phyloP scores from a whole-genome alignment of 1,284 basidiomycete genomes.

The Cryptococcus amylolentus region DNA sequence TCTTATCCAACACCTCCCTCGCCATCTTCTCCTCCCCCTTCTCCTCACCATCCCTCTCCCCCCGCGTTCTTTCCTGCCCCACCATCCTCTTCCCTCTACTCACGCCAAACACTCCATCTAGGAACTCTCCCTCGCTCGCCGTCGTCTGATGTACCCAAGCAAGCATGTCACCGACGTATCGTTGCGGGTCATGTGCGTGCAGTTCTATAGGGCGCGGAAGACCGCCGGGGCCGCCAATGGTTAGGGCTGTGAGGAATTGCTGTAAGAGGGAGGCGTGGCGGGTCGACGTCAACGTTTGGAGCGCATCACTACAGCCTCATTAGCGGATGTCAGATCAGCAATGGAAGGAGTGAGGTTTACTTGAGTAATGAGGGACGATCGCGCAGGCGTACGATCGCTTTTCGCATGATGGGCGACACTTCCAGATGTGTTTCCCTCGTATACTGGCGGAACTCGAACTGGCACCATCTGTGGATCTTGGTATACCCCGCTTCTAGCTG shows the following conservation, averaged over 20 bases:
- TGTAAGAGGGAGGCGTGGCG: constrained; percentile 74
- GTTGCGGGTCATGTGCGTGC: constrained; percentile 92
- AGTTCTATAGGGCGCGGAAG: constrained; percentile 91
- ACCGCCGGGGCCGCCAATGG: constrained; percentile 80
- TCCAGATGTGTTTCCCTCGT: constrained; percentile 75
- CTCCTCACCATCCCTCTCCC: constrained; percentile 42
- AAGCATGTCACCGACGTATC: constrained; percentile 97
- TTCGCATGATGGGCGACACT: constrained; percentile 65
- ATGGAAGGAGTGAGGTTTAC: constrained; percentile 53
- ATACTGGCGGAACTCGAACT: constrained; percentile 79
- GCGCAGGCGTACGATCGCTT: constrained; percentile 70
- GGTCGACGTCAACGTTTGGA: constrained; percentile 72
- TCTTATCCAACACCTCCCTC: constrained; percentile 74
- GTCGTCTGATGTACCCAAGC: constrained; percentile 98
- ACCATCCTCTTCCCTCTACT: constrained; percentile 70
- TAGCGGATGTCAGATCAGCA: not conserved
- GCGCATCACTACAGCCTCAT: constrained; percentile 61
- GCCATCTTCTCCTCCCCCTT: constrained; percentile 71
- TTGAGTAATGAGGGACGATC: constrained; percentile 72
- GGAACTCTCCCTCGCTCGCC: constrained; percentile 87
- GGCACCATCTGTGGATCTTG: constrained; percentile 81
- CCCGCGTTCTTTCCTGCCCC: constrained; percentile 29
- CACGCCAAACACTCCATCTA: constrained; percentile 76
- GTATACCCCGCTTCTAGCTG: constrained; percentile 85
- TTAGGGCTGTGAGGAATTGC: constrained; percentile 81